Conservation (phyloP, 1,284 basidiomycete genomes). For the Pyrrhoderma noxium region DNA sequence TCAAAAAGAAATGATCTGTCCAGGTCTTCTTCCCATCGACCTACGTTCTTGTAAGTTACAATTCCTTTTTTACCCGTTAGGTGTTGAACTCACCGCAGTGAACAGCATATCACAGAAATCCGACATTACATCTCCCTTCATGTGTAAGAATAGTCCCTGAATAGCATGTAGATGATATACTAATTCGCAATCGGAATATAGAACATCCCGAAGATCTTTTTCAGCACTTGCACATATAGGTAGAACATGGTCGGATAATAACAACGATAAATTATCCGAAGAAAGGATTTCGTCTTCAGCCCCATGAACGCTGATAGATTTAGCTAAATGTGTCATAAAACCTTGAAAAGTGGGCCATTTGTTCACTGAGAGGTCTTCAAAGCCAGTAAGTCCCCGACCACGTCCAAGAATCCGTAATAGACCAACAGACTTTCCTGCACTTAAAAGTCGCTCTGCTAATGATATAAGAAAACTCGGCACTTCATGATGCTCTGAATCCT, state of each 20-base stretch:
- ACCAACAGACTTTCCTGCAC: constrained; percentile 75
- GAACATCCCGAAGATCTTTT: constrained; percentile 46
- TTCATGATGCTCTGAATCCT: constrained; percentile 22
- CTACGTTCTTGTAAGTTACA: constrained; percentile 30
- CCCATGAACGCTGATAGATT: neutral
- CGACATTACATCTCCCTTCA: constrained; percentile 62
- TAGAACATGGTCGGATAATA: constrained; percentile 57
- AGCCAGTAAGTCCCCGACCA: constrained; percentile 17
- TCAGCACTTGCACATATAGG: constrained; percentile 52
- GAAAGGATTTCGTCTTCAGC: constrained; percentile 18
- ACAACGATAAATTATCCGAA: constrained; percentile 38
- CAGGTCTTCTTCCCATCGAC: constrained; percentile 66
- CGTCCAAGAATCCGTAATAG: constrained; percentile 47
- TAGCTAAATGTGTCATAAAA: constrained; percentile 5
- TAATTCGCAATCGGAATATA: constrained; percentile 66
- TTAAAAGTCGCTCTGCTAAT: constrained; percentile 51
- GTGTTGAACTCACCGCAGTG: constrained; percentile 45
- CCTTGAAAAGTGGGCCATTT: constrained; percentile 27
- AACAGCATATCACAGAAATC: constrained; percentile 69
- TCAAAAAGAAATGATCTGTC: constrained; percentile 81
- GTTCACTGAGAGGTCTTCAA: constrained; percentile 25
- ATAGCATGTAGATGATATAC: constrained; percentile 63
- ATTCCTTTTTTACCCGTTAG: neutral
- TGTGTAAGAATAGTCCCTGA: constrained; percentile 70
- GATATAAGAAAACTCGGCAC: constrained; percentile 57